These are phyloP conservation scores for Alternaria viburni DNA, from an alignment of 2,329 filamentous ascomycete genomes.

Conservation along the genomic window DNA sequence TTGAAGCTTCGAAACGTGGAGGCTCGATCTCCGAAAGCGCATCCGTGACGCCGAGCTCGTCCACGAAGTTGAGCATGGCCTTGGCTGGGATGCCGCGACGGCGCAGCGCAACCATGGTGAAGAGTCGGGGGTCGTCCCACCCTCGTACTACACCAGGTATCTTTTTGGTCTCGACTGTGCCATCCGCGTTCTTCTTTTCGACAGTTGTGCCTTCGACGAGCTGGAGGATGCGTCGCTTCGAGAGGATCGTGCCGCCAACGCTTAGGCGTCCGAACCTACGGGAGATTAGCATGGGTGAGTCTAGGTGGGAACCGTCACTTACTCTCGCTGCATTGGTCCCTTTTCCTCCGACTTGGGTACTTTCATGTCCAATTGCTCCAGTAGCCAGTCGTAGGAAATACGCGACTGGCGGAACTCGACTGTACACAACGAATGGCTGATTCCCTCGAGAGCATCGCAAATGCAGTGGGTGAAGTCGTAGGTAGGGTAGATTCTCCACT, in stretches of 20 bases:
- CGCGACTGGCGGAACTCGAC: constrained; percentile 87
- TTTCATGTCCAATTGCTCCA: constrained; percentile 81
- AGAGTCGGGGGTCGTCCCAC: constrained; percentile 92
- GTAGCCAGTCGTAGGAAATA: constrained; percentile 89
- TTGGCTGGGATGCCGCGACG: constrained; percentile 86
- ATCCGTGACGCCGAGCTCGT: constrained; percentile 90
- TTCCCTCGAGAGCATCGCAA: constrained; percentile 89
- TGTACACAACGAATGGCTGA: constrained; percentile 92
- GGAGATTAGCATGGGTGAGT: no score
- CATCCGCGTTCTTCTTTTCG: constrained; percentile 53
- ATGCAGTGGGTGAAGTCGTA: constrained; percentile 93
- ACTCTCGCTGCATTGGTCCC: constrained; percentile 88
- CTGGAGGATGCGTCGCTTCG: constrained; percentile 82
- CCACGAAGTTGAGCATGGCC: constrained; percentile 87
- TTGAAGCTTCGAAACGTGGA: constrained; percentile 80
- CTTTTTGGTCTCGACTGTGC: constrained; percentile 44
- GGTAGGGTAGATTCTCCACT: constrained; percentile 94
- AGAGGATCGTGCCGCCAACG: constrained; percentile 82
- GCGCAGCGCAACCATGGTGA: constrained; percentile 83
- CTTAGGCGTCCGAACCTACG: constrained; percentile 69
- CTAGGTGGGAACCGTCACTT: constrained; percentile 9
- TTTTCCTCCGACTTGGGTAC: constrained; percentile 63
- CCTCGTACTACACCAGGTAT: constrained; percentile 70
- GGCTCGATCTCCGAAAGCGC: constrained; percentile 80
- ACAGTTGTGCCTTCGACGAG: constrained; percentile 70